A percentile compares a stretch with the other conserved stretches of the same genome.
phyloP scores from a whole-genome alignment of 2,329 filamentous ascomycete species.

The Fusarium sp. region DNA sequence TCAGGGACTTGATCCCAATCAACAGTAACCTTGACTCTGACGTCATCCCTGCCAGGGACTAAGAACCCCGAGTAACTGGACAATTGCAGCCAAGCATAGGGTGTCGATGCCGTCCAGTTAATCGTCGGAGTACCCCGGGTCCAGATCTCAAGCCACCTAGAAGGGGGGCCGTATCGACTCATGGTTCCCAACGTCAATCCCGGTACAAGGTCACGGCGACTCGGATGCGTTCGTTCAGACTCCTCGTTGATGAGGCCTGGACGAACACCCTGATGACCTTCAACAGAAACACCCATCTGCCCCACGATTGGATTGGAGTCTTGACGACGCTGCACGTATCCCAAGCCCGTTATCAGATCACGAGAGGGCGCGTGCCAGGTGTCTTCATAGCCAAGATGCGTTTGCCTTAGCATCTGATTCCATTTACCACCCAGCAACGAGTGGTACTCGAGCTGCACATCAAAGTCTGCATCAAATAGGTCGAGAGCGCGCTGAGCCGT shows the following conservation, averaged over 20 bases:
- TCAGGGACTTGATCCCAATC: constrained; percentile 53
- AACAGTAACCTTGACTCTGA: constrained; percentile 25
- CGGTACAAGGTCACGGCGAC: constrained; percentile 59
- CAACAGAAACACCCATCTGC: constrained; percentile 71
- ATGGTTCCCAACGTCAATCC: constrained; percentile 68
- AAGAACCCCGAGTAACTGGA: constrained; percentile 62
- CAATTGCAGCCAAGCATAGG: constrained; percentile 62
- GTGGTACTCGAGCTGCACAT: constrained; percentile 63
- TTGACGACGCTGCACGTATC: constrained; percentile 62
- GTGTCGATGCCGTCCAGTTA: constrained; percentile 61
- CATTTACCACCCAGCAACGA: constrained; percentile 63
- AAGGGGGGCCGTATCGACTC: constrained; percentile 66
- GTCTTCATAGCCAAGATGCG: constrained; percentile 60
- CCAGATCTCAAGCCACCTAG: constrained; percentile 73
- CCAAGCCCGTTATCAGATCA: constrained; percentile 64
- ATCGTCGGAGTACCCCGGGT: constrained; percentile 65
- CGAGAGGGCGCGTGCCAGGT: constrained; percentile 67
- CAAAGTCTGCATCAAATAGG: constrained; percentile 62
- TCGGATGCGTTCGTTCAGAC: constrained; percentile 60
- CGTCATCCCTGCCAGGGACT: constrained; percentile 47
- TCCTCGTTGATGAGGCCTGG: constrained; percentile 60
- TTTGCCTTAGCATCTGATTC: constrained; percentile 64
- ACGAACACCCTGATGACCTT: constrained; percentile 71
- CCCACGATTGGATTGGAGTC: constrained; percentile 65
- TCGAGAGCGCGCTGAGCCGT: constrained; percentile 57